These are phyloP conservation scores for Boletus barrowsii DNA, from an alignment of 768 basidiomycete species.

Conservation along the genomic window DNA sequence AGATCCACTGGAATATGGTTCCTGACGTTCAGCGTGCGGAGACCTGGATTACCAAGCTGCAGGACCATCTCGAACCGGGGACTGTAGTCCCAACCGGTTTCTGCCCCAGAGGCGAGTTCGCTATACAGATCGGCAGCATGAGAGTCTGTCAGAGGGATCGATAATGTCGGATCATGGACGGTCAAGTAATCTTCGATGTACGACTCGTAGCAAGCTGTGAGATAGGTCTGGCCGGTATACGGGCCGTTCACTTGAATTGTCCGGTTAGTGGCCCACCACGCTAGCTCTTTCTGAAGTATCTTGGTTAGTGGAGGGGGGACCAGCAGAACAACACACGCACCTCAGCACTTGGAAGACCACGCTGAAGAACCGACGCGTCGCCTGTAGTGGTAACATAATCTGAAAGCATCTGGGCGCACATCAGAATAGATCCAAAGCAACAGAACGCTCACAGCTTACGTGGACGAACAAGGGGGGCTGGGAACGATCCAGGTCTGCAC, in stretches of 20 bases:
- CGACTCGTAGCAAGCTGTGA: slow-evolving; percentile 74
- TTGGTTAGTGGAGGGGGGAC: neutral
- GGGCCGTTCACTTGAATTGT: slow-evolving; percentile 66
- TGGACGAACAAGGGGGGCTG: slow-evolving; percentile 89
- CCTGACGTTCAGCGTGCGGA: slow-evolving; percentile 70
- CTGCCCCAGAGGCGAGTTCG: slow-evolving; percentile 86
- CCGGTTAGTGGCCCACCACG: slow-evolving; percentile 81
- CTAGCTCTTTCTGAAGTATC: slow-evolving; percentile 60
- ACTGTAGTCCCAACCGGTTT: slow-evolving; percentile 56
- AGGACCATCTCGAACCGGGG: slow-evolving; percentile 41
- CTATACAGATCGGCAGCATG: slow-evolving; percentile 69
- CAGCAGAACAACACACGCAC: slow-evolving; percentile 33
- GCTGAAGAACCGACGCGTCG: slow-evolving; percentile 69
- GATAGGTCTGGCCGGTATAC: slow-evolving; percentile 61
- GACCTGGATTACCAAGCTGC: slow-evolving; percentile 45
- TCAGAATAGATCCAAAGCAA: neutral
- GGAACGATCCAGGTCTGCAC: slow-evolving; percentile 78
- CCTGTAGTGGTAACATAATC: slow-evolving; percentile 73
- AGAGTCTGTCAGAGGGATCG: slow-evolving; percentile 55
- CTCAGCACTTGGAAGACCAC: slow-evolving; percentile 85
- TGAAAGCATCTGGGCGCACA: slow-evolving; percentile 67
- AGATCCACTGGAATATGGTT: slow-evolving; percentile 72
- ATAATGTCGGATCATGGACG: slow-evolving; percentile 59
- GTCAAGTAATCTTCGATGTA: slow-evolving; percentile 77
- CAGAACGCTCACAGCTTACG: slow-evolving; percentile 35